phyloP scores from a whole-genome alignment of 352 stramenopile genomes.

The Achlya hypogyna region DNA sequence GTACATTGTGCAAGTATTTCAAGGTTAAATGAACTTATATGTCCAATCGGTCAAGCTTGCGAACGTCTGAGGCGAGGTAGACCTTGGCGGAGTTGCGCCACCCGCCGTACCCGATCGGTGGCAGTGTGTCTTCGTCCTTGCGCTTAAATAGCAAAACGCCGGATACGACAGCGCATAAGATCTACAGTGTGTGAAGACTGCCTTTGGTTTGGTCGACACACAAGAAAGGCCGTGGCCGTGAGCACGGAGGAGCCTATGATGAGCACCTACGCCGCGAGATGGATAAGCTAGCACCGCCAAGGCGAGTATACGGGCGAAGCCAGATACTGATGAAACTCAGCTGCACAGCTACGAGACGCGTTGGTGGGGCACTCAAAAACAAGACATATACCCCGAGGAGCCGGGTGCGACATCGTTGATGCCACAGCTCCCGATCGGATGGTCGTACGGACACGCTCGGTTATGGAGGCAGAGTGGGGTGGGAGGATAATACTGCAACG shows the following conservation, averaged over 20 bases:
- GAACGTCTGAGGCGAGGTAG: conserved; percentile 14
- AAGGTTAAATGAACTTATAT: not conserved
- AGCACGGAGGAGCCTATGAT: not conserved
- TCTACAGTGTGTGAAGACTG: conserved; percentile 22
- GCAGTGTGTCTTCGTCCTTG: conserved; percentile 58
- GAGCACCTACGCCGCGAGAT: not conserved
- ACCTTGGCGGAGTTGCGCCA: conserved; percentile 7
- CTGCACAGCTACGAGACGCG: conserved; percentile 6
- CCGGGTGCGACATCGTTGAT: conserved; percentile 11
- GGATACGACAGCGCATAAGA: conserved; percentile 37
- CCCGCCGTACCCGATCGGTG: conserved; percentile 36
- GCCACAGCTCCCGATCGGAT: conserved; percentile 51
- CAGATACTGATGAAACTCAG: conserved; percentile 7
- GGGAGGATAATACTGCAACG: conserved; percentile 30
- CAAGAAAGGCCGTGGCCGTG: not conserved
- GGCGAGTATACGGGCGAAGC: not conserved
- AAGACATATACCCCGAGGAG: conserved; percentile 5
- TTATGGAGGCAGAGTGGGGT: conserved; percentile 42
- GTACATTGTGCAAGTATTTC: no score
- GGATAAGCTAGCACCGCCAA: not conserved
- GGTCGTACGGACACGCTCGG: conserved; percentile 42
- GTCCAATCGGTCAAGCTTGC: conserved; percentile 4
- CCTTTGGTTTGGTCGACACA: not conserved
- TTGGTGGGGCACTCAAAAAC: no score
- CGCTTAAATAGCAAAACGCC: conserved; percentile 66